A percentile compares a stretch with the other conserved stretches of the same genome.
These are phyloP conservation scores for Zelopaecilomyces penicillatus DNA, from an alignment of 2,329 filamentous ascomycete species.

Conservation along the genomic window DNA sequence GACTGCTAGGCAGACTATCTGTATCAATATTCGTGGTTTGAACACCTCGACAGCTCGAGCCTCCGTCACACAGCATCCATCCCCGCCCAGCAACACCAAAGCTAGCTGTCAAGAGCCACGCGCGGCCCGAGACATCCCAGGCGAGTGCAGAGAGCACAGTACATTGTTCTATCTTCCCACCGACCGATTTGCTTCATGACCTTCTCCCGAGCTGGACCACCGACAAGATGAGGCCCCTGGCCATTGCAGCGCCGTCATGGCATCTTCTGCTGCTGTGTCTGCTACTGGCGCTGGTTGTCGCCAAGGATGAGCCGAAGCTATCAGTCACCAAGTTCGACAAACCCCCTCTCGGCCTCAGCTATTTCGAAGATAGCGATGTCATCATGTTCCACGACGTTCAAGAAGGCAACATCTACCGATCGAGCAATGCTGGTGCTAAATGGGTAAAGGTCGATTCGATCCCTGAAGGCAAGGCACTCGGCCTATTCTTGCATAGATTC, in stretches of 20 bases:
- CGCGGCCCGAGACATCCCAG: no score
- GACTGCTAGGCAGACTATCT: no score
- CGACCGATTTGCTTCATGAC: constrained; percentile 33
- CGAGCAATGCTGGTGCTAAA: constrained; percentile 67
- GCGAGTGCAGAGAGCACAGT: not conserved
- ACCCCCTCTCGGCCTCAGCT: constrained; percentile 63
- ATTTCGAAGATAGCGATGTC: constrained; percentile 84
- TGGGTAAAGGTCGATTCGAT: constrained; percentile 64
- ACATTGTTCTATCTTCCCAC: not conserved
- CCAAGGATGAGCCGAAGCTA: constrained; percentile 61
- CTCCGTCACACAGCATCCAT: no score
- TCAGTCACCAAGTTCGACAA: constrained; percentile 57
- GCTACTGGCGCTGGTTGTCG: constrained; percentile 30
- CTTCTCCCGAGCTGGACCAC: constrained; percentile 19
- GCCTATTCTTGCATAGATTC: constrained; percentile 68
- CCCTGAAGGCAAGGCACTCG: constrained; percentile 51
- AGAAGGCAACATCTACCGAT: constrained; percentile 63
- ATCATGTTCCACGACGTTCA: constrained; percentile 64
- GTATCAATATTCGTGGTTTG: no score
- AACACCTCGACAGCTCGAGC: no score
- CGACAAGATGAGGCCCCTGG: constrained; percentile 48
- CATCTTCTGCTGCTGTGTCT: constrained; percentile 45
- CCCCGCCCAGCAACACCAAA: no score
- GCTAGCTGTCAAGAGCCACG: no score
- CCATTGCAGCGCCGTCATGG: constrained; percentile 38